Evolutionary conservation across 176 grass and related monocot genomes (phyloP).

Genomic region (Areca catechu): DNA sequence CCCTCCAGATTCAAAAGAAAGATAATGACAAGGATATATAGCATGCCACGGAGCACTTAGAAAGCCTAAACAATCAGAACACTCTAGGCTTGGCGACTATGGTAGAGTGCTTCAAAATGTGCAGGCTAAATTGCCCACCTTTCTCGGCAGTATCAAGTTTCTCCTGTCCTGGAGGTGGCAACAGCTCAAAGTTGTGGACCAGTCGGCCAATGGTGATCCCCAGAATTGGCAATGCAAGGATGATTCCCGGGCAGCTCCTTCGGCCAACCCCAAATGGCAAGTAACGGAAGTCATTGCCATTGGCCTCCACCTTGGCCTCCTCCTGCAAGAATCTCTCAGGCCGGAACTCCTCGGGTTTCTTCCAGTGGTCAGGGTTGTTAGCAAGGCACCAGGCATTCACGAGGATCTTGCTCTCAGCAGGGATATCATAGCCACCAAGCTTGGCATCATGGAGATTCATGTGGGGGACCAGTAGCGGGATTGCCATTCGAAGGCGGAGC

Average conservation of each 20-base stretch:
- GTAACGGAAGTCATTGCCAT: constrained; percentile 70
- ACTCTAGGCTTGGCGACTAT: constrained; percentile 55
- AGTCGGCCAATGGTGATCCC: constrained; percentile 68
- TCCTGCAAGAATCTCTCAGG: constrained; percentile 73
- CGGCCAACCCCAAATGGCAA: constrained; percentile 67
- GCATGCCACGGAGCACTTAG: too few species aligned
- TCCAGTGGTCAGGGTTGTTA: constrained; percentile 60
- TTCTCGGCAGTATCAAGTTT: constrained; percentile 72
- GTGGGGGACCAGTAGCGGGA: constrained; percentile 73
- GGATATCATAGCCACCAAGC: constrained; percentile 61
- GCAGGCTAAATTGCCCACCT: constrained; percentile 73
- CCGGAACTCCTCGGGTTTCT: constrained; percentile 52
- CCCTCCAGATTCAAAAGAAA: too few species aligned
- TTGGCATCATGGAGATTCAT: constrained; percentile 82
- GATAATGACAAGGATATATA: too few species aligned
- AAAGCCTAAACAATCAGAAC: constrained; percentile 4
- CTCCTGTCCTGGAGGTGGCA: constrained; percentile 40
- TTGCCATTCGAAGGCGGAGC: constrained; percentile 65
- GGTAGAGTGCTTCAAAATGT: constrained; percentile 70
- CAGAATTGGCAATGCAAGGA: constrained; percentile 77
- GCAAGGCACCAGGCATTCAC: constrained; percentile 77
- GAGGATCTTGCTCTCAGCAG: constrained; percentile 75
- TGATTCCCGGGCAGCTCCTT: constrained; percentile 68
- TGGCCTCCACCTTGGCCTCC: constrained; percentile 61
- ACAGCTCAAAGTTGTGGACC: constrained; percentile 70